Evolutionary conservation across 2,329 filamentous ascomycete genomes (phyloP).

Genomic region (Fusarium foetens): DNA sequence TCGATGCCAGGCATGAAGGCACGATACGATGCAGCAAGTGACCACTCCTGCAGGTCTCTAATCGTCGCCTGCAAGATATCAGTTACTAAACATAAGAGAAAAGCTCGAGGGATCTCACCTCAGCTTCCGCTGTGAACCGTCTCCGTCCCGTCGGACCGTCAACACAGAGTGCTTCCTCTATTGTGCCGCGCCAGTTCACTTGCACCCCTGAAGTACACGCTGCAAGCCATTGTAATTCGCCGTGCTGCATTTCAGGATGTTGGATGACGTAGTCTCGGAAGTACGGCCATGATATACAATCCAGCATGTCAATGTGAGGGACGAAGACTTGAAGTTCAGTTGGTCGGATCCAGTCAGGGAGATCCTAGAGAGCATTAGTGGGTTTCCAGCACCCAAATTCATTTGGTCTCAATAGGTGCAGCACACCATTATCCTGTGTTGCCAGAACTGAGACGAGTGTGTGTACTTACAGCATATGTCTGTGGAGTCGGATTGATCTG

Average conservation of each 20-base stretch:
- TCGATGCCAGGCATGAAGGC: conserved; percentile 21
- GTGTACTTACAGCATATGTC: conserved; percentile 13
- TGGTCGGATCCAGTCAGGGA: conserved; percentile 19
- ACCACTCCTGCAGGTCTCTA: conserved; percentile 4
- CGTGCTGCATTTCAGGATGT: conserved; percentile 16
- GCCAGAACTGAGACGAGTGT: rapidly evolving
- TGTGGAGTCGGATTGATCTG: conserved; percentile 16
- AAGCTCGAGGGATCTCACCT: not conserved
- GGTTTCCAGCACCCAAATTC: too few relatives aligned
- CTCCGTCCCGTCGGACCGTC: not conserved
- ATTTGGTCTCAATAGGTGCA: not conserved
- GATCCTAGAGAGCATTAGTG: not conserved
- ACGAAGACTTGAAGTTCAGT: conserved; percentile 20
- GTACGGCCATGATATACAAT: conserved; percentile 18
- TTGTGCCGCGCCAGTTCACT: not conserved
- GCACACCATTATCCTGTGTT: too few relatives aligned
- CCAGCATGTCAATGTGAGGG: conserved; percentile 16
- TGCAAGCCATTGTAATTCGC: conserved; percentile 11
- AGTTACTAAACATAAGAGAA: rapidly evolving
- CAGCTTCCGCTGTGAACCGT: conserved; percentile 6
- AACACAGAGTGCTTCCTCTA: conserved; percentile 3
- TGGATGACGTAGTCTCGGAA: conserved; percentile 15
- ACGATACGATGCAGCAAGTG: conserved; percentile 19
- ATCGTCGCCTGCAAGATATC: not conserved
- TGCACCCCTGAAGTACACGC: conserved; percentile 5